These are phyloP conservation scores for Bothriochloa decipiens DNA, from an alignment of 176 grass and related monocot species.

Conservation along the genomic window DNA sequence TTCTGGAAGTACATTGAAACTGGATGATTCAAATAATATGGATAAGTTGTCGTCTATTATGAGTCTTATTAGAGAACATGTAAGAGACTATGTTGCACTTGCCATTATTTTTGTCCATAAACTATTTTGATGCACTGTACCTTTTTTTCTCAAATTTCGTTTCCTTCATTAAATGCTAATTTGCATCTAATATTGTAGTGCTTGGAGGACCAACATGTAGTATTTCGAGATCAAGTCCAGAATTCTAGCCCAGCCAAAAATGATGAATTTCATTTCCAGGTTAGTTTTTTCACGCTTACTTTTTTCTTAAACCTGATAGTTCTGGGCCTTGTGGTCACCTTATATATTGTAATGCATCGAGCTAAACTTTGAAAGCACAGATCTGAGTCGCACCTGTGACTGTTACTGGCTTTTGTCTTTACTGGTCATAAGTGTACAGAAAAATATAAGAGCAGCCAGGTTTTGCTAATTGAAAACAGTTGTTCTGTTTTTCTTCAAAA, in stretches of 20 bases:
- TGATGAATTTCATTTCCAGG: constrained; percentile 68
- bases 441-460: not conserved
- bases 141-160: not conserved
- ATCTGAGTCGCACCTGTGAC: not conserved
- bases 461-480: not conserved
- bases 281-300: constrained; percentile 30
- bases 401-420: constrained; percentile 17
- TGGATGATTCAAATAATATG: constrained; percentile 46
- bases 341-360: not conserved
- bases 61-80: constrained; percentile 64
- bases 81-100: constrained; percentile 46
- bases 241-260: constrained; percentile 44
- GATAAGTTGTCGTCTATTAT: constrained; percentile 59
- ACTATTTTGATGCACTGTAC: not conserved
- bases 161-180: constrained; percentile 39
- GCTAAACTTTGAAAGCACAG: constrained; percentile 6
- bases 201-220: constrained; percentile 60
- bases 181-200: constrained; percentile 47
- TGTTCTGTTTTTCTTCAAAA: not conserved
- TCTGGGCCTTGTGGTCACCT: constrained; percentile 17
- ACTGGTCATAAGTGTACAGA: not conserved
- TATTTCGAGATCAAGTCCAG: constrained; percentile 58
- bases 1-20: constrained; percentile 56
- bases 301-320: constrained; percentile 30
- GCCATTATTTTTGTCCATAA: constrained; percentile 41